Base-by-base conservation (phyloP, 202 grass and related monocot genomes). In the Brachypodium distachyon region DNA sequence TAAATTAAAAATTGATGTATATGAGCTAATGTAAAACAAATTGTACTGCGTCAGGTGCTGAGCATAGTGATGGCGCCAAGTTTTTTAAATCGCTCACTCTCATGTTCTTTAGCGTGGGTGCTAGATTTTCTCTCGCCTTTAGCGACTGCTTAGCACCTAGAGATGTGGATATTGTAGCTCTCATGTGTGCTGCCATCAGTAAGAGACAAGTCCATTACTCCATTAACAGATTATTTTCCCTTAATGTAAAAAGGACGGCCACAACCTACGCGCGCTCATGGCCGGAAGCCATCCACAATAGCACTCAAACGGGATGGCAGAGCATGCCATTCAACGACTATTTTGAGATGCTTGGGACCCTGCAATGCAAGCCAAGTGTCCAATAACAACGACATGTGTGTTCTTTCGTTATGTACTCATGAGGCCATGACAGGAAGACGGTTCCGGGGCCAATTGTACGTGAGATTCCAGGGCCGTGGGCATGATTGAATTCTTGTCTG, bases 401-500 rank as follows among this genome's bases (percentile, higher is more conserved):
- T 51, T 58, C 13, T 17, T 4, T 5, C 7, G 12, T 80, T 73
- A 41, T 79, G 60, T 59, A 72, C 12, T 9, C 9, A 40, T 65
- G 78, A 77, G 56, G 72, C 65, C 64, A 77, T 57, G 78, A 63
- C 6, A 71, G 65, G 37, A 77, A 62, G 9, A 10, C 12, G 64
- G 5, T 46, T 47, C 73, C 53, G 63, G 72, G 42, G 72, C 53
- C 14, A 29, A 17, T 59, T 56, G 39, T 50, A 66, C 18, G 39
- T 48, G 49, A 34, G 17, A 34, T 58, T 33, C 40, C 61, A 2
- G 4, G 56, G 73, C 37, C 10, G 5, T 34, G 56, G 42, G 33
- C 49, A 37, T 61, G 26, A 27, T 61, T 57, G 64, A 77, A 72
- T 64, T 77, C 68, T 81, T 54, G 44, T 83, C 61, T 77, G 59